phyloP scores from a whole-genome alignment of 805 yeast species.

The Candida endomychidarum region DNA sequence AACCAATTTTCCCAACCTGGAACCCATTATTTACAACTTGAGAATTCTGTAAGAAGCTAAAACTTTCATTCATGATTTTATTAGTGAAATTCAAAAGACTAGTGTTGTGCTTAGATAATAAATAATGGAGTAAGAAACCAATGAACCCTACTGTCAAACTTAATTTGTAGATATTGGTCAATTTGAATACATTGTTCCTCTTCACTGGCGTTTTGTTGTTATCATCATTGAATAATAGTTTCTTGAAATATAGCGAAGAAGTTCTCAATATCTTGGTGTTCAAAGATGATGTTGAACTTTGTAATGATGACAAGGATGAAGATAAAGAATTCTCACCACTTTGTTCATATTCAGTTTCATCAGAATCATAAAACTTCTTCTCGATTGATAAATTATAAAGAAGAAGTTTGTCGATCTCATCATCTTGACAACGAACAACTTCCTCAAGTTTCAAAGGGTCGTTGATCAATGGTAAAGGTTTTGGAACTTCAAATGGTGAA shows the following conservation, averaged over 20 bases:
- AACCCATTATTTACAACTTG: slow-evolving; percentile 6
- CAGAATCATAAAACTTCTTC: slow-evolving; percentile 22
- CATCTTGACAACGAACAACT: slow-evolving; percentile 29
- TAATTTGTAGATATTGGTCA: slow-evolving; percentile 27
- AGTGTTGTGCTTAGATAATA: slow-evolving; percentile 25
- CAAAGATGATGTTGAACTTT: slow-evolving; percentile 29
- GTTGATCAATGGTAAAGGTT: slow-evolving; percentile 11
- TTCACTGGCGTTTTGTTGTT: slow-evolving; percentile 9
- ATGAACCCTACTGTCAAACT: slow-evolving; percentile 41
- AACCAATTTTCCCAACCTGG: slow-evolving; percentile 30
- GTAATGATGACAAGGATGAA: slow-evolving; percentile 32
- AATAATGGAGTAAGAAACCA: slow-evolving; percentile 37
- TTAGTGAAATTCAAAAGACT: slow-evolving; percentile 6
- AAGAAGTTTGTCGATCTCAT: slow-evolving; percentile 29
- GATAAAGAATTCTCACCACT: slow-evolving; percentile 19
- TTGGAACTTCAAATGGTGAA: slow-evolving; percentile 7
- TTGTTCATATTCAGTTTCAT: slow-evolving; percentile 20
- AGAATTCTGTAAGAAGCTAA: slow-evolving; percentile 4
- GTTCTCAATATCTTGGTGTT: slow-evolving; percentile 26
- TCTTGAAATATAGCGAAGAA: slow-evolving; percentile 31
- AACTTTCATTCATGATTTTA: slow-evolving; percentile 6
- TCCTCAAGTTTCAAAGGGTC: slow-evolving; percentile 12
- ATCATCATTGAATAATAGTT: slow-evolving; percentile 22
- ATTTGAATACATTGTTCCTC: slow-evolving; percentile 15
- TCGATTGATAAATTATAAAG: slow-evolving; percentile 26